Conservation (phyloP, 805 yeast genomes). For the Pichia pseudocactophila region DNA sequence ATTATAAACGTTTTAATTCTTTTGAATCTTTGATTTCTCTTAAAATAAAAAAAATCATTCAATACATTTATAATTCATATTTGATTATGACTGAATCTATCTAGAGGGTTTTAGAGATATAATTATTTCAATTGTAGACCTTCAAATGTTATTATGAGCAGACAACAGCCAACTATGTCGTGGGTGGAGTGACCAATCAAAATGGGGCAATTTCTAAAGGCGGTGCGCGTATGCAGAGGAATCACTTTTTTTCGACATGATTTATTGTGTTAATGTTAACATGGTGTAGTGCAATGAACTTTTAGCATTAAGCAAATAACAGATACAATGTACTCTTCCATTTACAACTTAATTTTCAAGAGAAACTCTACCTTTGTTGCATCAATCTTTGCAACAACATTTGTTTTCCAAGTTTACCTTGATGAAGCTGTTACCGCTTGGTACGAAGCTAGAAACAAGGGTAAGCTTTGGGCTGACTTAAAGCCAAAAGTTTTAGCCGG, state of each 20-base stretch:
- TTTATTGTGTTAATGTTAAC: neutral
- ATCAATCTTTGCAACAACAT: slow-evolving; percentile 74
- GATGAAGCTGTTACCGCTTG: slow-evolving; percentile 58
- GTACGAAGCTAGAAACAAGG: slow-evolving; percentile 74
- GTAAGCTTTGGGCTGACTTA: slow-evolving; percentile 80
- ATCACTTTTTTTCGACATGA: neutral
- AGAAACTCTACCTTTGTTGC: slow-evolving; percentile 88
- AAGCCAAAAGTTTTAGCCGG: slow-evolving; percentile 46
- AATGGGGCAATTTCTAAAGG: no score
- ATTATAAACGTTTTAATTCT: no score
- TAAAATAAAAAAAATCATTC: no score
- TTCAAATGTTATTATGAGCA: no score
- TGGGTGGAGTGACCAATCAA: no score
- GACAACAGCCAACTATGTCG: no score
- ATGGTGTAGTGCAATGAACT: neutral
- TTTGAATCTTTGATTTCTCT: no score
- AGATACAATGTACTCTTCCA: slow-evolving; percentile 29
- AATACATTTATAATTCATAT: no score
- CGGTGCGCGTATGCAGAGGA: no score
- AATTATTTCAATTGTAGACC: no score
- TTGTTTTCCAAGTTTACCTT: slow-evolving; percentile 72
- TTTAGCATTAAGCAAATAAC: neutral
- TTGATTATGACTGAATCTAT: no score
- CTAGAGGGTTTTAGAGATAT: no score
- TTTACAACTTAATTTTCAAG: slow-evolving; percentile 67